These are phyloP conservation scores for Pythium sp. DNA, from an alignment of 352 stramenopile species.

Conservation along the genomic window DNA sequence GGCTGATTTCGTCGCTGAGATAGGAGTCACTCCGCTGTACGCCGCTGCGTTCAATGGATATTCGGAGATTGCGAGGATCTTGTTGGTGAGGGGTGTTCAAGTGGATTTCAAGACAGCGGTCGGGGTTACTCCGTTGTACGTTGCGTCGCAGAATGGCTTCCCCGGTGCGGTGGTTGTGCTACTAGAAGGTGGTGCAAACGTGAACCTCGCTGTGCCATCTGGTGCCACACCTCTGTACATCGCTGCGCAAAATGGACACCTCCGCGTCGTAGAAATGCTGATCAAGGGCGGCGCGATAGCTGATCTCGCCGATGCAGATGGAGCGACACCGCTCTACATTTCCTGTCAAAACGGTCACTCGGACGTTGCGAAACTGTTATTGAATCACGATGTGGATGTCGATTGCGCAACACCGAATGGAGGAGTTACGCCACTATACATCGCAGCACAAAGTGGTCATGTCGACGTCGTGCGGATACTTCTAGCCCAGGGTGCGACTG, in stretches of 20 bases:
- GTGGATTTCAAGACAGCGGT: conserved; percentile 9
- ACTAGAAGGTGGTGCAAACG: conserved; percentile 3
- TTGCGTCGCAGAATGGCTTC: conserved; percentile 13
- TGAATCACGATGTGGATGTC: not conserved
- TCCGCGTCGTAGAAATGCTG: not conserved
- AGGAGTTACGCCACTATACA: conserved; percentile 5
- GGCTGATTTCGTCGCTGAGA: conserved; percentile 6
- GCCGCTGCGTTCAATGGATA: conserved; percentile 9
- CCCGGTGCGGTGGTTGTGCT: not conserved
- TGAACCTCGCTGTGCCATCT: not conserved
- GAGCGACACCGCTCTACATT: conserved; percentile 9
- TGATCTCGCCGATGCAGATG: not conserved
- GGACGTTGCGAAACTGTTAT: not conserved
- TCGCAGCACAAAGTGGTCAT: conserved; percentile 7
- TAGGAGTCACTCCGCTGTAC: conserved; percentile 12
- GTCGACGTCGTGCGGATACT: conserved; percentile 1
- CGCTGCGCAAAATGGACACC: conserved; percentile 2
- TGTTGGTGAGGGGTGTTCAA: not conserved
- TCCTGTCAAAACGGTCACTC: conserved; percentile 11
- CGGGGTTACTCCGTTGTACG: conserved; percentile 8
- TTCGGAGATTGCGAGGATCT: conserved; percentile 4
- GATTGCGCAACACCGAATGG: not conserved
- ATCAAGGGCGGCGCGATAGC: conserved; percentile 1
- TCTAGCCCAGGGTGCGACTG: not conserved
- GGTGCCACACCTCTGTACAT: conserved; percentile 9